A percentile compares a stretch with the other conserved stretches of the same genome.
phyloP scores from a whole-genome alignment of 108 stramenopile species.

The Cyclotella baltica region DNA sequence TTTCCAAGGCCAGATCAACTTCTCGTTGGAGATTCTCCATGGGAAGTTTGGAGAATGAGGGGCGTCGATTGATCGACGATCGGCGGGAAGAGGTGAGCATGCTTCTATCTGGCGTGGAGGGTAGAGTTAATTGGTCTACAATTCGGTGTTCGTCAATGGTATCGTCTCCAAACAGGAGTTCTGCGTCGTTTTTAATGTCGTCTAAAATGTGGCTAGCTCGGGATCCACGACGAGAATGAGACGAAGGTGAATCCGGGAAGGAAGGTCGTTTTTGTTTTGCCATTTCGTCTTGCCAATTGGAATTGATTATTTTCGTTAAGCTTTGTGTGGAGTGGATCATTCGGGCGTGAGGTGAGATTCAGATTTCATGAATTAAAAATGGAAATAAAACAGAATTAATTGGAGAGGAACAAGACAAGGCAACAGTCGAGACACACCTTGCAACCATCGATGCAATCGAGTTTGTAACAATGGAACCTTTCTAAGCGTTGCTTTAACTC shows the following conservation, averaged over 20 bases:
- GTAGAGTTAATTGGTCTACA: not conserved
- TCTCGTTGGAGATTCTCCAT: slow-evolving; percentile 42
- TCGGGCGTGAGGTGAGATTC: not conserved
- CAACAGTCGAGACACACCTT: not conserved
- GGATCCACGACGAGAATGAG: not conserved
- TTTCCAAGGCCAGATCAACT: slow-evolving; percentile 45
- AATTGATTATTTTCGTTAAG: not conserved
- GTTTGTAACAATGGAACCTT: not conserved
- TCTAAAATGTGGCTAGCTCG: slow-evolving; percentile 24
- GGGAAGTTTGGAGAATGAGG: slow-evolving; percentile 8
- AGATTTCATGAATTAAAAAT: not conserved
- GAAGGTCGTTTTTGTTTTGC: not conserved
- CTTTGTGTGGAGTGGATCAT: not conserved
- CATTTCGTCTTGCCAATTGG: slow-evolving; percentile 1
- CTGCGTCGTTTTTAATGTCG: slow-evolving; percentile 37
- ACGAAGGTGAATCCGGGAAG: not conserved
- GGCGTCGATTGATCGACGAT: not conserved
- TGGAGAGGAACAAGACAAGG: too few species aligned
- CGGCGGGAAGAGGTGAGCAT: not conserved
- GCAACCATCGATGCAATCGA: not conserved
- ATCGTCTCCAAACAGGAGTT: slow-evolving; percentile 32
- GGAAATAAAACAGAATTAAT: not conserved
- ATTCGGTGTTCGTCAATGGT: slow-evolving; percentile 3
- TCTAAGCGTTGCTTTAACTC: too few species aligned
- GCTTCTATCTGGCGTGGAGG: not conserved